Evolutionary conservation across 176 grass and related monocot genomes (phyloP).

Genomic region (Puccinellia tenuiflora): DNA sequence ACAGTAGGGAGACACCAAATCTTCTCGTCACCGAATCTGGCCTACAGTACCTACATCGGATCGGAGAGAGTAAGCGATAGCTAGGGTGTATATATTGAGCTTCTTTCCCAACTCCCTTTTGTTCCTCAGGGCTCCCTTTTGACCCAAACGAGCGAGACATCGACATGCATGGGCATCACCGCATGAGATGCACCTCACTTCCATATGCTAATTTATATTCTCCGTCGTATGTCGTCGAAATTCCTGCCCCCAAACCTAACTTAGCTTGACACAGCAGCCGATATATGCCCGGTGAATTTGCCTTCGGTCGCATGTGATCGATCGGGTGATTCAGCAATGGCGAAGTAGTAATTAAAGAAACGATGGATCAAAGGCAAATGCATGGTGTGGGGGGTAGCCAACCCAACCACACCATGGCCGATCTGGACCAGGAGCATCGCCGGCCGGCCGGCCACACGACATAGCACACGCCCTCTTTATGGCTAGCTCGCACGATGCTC

Average conservation of each 20-base stretch:
- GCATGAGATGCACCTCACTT: neutral
- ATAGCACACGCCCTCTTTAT: too few species aligned
- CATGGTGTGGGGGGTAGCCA: neutral
- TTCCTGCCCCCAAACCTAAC: neutral
- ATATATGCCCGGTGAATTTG: neutral
- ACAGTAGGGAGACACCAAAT: neutral
- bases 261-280: neutral
- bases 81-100: neutral
- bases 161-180: neutral
- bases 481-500: too few species aligned
- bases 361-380: neutral
- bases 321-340: neutral
- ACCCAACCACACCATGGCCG: conserved; percentile 7
- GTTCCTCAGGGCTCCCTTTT: neutral
- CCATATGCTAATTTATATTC: neutral
- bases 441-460: too few species aligned
- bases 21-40: neutral
- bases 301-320: neutral
- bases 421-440: too few species aligned
- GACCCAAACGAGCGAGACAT: neutral
- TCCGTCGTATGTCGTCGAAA: neutral
- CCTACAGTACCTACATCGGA: neutral
- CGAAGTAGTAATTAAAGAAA: neutral
- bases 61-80: neutral
- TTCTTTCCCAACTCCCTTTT: neutral